These are phyloP conservation scores for Dioscorea zingiberensis DNA, from an alignment of 106 monocot genomes.

Conservation along the genomic window DNA sequence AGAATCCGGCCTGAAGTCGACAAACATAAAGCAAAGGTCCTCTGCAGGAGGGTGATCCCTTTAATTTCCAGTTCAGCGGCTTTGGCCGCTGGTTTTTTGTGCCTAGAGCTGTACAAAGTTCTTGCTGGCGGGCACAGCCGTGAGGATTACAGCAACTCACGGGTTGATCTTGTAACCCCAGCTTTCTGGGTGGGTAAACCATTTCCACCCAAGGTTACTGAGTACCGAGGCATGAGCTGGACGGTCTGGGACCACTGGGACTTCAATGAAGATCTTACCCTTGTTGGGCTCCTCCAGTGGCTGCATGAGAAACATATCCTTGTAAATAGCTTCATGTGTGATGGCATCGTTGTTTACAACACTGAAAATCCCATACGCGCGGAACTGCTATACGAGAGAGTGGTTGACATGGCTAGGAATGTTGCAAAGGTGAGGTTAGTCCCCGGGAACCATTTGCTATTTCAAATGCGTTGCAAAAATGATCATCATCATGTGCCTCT, in stretches of 20 bases:
- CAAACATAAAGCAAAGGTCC: slow-evolving; percentile 56
- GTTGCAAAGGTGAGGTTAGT: too few relatives aligned
- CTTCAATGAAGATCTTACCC: slow-evolving; percentile 40
- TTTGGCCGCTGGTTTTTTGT: slow-evolving; percentile 58
- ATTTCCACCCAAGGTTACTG: slow-evolving; percentile 46
- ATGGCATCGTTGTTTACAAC: too few relatives aligned
- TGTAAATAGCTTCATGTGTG: too few relatives aligned
- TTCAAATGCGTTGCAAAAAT: too few relatives aligned
- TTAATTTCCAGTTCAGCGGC: slow-evolving; percentile 51
- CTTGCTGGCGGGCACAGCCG: slow-evolving; percentile 48
- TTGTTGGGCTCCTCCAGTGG: slow-evolving; percentile 57
- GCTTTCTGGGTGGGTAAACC: slow-evolving; percentile 52
- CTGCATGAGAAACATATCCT: too few relatives aligned
- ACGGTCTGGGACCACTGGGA: slow-evolving; percentile 59
- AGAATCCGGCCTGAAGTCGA: slow-evolving; percentile 59
- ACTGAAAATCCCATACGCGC: too few relatives aligned
- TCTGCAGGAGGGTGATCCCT: slow-evolving; percentile 48
- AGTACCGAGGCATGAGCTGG: slow-evolving; percentile 37
- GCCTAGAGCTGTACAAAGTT: slow-evolving; percentile 58
- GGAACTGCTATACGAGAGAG: too few relatives aligned
- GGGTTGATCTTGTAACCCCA: slow-evolving; percentile 53
- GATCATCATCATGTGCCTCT: too few relatives aligned
- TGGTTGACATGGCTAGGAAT: too few relatives aligned
- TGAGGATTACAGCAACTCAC: slow-evolving; percentile 56
- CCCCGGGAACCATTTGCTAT: too few relatives aligned